phyloP scores from a whole-genome alignment of 371 early-diverging fungal genomes.

The Zychaea mexicana region DNA sequence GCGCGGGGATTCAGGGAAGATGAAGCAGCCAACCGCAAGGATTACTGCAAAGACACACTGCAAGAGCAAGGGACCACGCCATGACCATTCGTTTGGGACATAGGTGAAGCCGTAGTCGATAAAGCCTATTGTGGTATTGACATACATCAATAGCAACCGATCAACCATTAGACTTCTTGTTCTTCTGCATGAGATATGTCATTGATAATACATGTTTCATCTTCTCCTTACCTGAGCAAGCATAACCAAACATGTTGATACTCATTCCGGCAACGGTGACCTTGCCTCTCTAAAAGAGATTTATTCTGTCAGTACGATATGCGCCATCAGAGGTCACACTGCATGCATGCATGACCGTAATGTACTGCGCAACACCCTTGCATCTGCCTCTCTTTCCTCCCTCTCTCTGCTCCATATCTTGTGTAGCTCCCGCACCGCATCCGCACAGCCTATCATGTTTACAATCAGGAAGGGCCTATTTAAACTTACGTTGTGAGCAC shows the following conservation, averaged over 20 bases:
- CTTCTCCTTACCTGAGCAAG: slow-evolving; percentile 25
- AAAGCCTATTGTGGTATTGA: slow-evolving; percentile 22
- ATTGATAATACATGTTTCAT: too few species aligned
- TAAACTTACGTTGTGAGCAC: slow-evolving; percentile 42
- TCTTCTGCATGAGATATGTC: too few species aligned
- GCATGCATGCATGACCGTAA: neutral
- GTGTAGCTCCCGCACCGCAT: too few species aligned
- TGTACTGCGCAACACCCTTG: too few species aligned
- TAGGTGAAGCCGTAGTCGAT: slow-evolving; percentile 40
- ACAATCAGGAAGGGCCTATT: too few species aligned
- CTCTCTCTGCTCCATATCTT: neutral
- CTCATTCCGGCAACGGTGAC: slow-evolving; percentile 45
- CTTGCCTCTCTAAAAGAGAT: slow-evolving; percentile 26
- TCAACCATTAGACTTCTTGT: neutral
- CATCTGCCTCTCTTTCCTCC: neutral
- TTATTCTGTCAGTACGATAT: neutral
- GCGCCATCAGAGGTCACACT: too few species aligned
- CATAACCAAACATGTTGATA: slow-evolving; percentile 44
- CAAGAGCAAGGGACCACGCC: slow-evolving; percentile 44
- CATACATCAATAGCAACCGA: neutral
- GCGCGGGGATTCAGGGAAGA: slow-evolving; percentile 59
- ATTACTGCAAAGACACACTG: slow-evolving; percentile 50
- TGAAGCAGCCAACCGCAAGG: slow-evolving; percentile 41
- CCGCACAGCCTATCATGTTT: too few species aligned
- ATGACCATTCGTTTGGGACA: slow-evolving; percentile 35